A percentile compares a stretch with the other conserved stretches of the same genome.
These are phyloP conservation scores for Coelastrella sp. DNA, from an alignment of 139 green algal species.

Conservation along the genomic window DNA sequence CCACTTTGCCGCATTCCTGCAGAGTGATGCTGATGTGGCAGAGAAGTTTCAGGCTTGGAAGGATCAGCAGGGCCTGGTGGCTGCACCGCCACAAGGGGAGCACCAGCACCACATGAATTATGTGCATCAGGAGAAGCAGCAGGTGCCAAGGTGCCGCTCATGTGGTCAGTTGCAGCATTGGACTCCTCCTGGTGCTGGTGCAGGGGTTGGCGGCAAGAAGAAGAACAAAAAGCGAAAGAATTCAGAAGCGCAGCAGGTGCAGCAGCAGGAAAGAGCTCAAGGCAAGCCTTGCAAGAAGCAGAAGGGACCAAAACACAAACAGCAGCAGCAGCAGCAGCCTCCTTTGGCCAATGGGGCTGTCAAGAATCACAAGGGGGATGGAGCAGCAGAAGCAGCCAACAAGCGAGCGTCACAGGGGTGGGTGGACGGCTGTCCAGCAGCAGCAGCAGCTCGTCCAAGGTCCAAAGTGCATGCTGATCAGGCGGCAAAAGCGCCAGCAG, in stretches of 20 bases:
- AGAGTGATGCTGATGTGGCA: not conserved
- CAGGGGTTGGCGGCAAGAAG: not conserved
- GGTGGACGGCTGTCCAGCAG: not conserved
- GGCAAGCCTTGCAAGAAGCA: not conserved
- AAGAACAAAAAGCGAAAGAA: not conserved
- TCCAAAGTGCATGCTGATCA: no score
- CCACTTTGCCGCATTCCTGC: slow-evolving; percentile 15
- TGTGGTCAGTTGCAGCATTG: not conserved
- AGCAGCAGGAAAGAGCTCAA: not conserved
- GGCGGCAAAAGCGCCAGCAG: not conserved
- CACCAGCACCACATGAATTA: not conserved
- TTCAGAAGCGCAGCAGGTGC: not conserved
- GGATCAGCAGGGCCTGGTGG: not conserved
- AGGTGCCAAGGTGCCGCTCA: not conserved
- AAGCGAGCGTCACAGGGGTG: no score
- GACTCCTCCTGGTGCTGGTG: not conserved
- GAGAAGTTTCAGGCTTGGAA: slow-evolving; percentile 2
- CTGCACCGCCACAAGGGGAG: not conserved
- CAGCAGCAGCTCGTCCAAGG: not conserved
- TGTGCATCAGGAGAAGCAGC: slow-evolving; percentile 8
- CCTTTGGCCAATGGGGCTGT: not conserved
- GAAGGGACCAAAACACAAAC: not conserved
- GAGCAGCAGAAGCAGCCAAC: not conserved
- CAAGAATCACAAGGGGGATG: not conserved
- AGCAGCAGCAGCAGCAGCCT: not conserved